Evolutionary conservation across 1,284 basidiomycete genomes (phyloP), one percentile per base, ranked within the genome.

Genomic region (Acaromyces ingoldii): DNA sequence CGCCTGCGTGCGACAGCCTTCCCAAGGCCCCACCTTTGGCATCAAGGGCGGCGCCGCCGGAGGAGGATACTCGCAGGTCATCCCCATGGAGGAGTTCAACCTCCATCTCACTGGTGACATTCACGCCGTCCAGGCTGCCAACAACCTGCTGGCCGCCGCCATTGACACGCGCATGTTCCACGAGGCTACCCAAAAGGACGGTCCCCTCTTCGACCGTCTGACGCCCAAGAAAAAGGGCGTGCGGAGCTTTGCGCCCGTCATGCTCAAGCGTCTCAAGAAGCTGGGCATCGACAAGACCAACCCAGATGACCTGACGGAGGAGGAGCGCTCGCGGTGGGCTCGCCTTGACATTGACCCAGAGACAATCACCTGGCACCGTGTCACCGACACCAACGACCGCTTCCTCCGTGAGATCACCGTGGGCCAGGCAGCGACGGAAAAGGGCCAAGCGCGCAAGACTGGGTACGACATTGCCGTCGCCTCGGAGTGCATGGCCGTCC

Each of bases 31-130:
- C 26, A 98, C 93, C 0, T 99, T 98, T 74, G 93, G 95, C 74
- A 96, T 99, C 81, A 99, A 99, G 79, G 93, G 93, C 68, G 95
- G 95, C 71, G 95, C 93, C 29, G 93, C 93, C 49, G 93, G 95
- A 50, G 93, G 93, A 65, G 93, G 93, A 54, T 99, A 98, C 81
- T 91, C 90, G 75, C 93, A 98, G 77, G 89, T 98, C 70, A 97
- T 97, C 78, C 92, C 92, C 48, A 96, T 96, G 92, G 92, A 96
- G 73, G 92, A 96, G 85, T 95, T 95, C 77, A 95, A 93, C 76
- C 78, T 93, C 52, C 95, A 98, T 76, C 79, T 98, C 74, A 99
- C 93, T 34, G 93, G 93, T 65, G 93, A 98, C 78, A 97, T 97
- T 58, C 93, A 98, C 74, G 93, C 95, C 47, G 89, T 97, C 21